Evolutionary conservation across 768 basidiomycete species (phyloP), one percentile per base, ranked within the genome.

Genomic region (Tubosaeta brunneosetosa): DNA sequence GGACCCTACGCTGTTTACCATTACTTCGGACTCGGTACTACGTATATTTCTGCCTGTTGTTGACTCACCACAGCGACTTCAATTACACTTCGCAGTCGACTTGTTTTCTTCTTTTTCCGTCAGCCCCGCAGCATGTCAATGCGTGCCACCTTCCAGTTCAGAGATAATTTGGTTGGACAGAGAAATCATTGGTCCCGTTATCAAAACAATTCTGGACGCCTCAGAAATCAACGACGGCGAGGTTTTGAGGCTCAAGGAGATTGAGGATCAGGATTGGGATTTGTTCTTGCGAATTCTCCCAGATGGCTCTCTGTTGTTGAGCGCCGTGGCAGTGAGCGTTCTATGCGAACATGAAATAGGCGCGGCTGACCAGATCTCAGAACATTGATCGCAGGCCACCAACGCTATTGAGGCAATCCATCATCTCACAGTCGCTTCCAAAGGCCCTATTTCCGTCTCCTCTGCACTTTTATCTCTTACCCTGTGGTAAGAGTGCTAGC

Each of bases 301-400:
- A 9, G 87, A 92, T 69, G 85, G 89, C 8, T 86, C 88, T n/a
- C 64, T 89, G 14, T 71, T 88, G 9, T 71, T 91, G 43, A 83
- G 80, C 40, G 88, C 86, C 10, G 76, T 93, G 34, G 81, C 83
- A 51, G 90, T 90, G 67, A 66, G 87, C 32, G 44, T 45, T 58
- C 27, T 41, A 53, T 27, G 19, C 44, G n/a, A 14, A 49, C 33
- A 38, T 27, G 43, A 34, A 22, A 32, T 8, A 34, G 37, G 14
- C 19, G 47, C 16, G 14, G 40, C 42, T 63, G 17, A 63, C 43
- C 26, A 49, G 38, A 41, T 40, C 41, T 31, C 57, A 94, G 93
- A 92, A 95, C 69, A 83, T 97, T 58, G 93, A 95, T 63, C 78
- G 88, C 14, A 81, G 86, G 58, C 94, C 94, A 7, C 94, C 94